A percentile compares a stretch with the other conserved stretches of the same genome.
These are phyloP conservation scores for Pichia sp. DNA, from an alignment of 1,139 yeast species.

Conservation along the genomic window DNA sequence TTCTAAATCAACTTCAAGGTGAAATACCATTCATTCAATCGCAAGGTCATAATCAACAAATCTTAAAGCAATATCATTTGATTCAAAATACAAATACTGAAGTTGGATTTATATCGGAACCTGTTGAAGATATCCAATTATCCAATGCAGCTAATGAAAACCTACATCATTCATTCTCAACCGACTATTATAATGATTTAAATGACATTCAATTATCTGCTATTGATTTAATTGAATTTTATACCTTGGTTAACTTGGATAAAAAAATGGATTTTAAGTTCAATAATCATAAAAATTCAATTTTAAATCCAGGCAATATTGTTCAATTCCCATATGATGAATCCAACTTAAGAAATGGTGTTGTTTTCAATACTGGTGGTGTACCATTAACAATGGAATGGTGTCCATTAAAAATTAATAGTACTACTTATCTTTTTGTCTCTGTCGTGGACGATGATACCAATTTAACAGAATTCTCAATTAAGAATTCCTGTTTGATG, in stretches of 20 bases:
- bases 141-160: conserved; percentile 3
- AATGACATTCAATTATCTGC: neutral
- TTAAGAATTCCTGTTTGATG: conserved; percentile 1
- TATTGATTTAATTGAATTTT: neutral
- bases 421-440: conserved; percentile 23
- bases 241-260: neutral
- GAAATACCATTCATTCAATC: conserved; percentile 3
- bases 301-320: conserved; percentile 4
- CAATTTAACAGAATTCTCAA: conserved; percentile 8
- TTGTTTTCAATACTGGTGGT: conserved; percentile 50
- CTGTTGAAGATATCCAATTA: neutral
- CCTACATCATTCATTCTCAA: conserved; percentile 1
- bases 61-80: neutral
- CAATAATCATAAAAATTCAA: neutral
- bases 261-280: conserved; percentile 5
- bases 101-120: neutral
- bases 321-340: conserved; percentile 17
- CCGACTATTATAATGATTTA: conserved; percentile 1
- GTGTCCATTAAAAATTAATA: conserved; percentile 30
- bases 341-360: conserved; percentile 34
- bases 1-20: neutral
- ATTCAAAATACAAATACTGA: conserved; percentile 7
- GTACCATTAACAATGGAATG: conserved; percentile 49
- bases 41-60: conserved; percentile 1
- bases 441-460: conserved; percentile 15